Percentiles rank a stretch among this genome's conserved stretches.
These are phyloP conservation scores for Diaporthe ampelina DNA, from an alignment of 2,329 filamentous ascomycete genomes.

Conservation along the genomic window DNA sequence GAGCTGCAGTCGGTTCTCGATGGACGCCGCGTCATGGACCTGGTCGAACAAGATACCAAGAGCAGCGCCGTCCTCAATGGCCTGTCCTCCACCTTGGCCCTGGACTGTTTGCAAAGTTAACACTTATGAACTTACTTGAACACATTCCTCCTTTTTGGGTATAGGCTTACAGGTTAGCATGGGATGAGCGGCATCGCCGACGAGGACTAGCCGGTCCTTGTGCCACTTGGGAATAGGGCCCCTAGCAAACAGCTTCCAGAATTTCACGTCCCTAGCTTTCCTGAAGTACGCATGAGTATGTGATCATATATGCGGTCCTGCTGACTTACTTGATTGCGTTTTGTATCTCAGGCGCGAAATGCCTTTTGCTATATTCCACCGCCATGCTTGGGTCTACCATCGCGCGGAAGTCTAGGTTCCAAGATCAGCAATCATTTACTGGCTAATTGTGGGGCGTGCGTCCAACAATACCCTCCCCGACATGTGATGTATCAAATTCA, in stretches of 20 bases:
- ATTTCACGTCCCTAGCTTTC: constrained; percentile 30
- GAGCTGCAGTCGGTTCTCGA: constrained; percentile 1
- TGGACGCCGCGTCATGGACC: neutral
- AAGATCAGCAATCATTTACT: neutral
- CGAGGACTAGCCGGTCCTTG: constrained; percentile 13
- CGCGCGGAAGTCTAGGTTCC: constrained; percentile 13
- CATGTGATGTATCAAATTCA: constrained; percentile 25
- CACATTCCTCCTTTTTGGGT: too few species aligned
- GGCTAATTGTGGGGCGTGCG: accelerated
- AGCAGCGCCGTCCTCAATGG: constrained; percentile 26
- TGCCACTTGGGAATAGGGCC: constrained; percentile 18
- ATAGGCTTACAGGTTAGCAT: constrained; percentile 18
- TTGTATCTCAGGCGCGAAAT: constrained; percentile 10
- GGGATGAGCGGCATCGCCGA: constrained; percentile 29
- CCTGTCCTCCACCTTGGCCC: constrained; percentile 28
- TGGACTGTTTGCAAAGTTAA: neutral
- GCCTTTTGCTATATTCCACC: constrained; percentile 16
- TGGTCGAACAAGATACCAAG: constrained; percentile 19
- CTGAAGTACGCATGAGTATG: neutral
- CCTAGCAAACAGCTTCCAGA: constrained; percentile 27
- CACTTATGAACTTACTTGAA: too few species aligned
- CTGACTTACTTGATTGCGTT: constrained; percentile 6
- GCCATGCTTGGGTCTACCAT: constrained; percentile 25
- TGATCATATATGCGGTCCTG: neutral
- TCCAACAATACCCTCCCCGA: constrained; percentile 1